Evolutionary conservation across 148 eudicot species (phyloP), one percentile per base, ranked within the genome.

Genomic region (Agrostemma githago): DNA sequence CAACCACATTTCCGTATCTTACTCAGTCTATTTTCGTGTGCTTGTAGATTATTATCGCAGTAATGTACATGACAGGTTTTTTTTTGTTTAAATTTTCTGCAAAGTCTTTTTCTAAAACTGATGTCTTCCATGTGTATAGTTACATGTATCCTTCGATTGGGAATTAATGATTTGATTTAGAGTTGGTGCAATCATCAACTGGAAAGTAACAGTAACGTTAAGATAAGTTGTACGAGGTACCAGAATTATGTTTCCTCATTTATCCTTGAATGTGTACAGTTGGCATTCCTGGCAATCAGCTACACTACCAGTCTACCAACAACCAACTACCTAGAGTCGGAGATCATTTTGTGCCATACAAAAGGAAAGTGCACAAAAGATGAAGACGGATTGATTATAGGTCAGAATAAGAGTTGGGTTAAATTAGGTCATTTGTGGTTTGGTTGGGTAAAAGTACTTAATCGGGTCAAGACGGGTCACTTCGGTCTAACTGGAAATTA

Each of bases 41-140:
- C 42, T 37, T 76, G 79, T 76, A 70, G 17, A 76, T 62, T 76
- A 76, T 62, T 76, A 12, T 76, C 39, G 60, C 66, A 57, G 54
- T 51, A 70, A 10, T 76, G 65, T 69, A 69, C 73, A 46, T 34
- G 11, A 11, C 56, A 51, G 15, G 14, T 12, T 60, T 20, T 70
- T 37, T 37, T 26, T 37, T 37, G 3, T 76, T 12, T 26, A 26
- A 11, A 75, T 14, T 17, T 54, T 40, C 12, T 5, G 43, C 43
- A 6, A 67, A 10, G 15, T 8, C 34, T 67, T 67, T 6, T 67
- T n/a, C 8, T 14, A 5, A 38, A 64, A 64, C 40, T 40, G 39
- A 11, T 37, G 3, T 64, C 42, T 43, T 67, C 71, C 21, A 43
- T 42, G 17, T 67, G 71, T 67, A 67, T 11, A 67, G 71, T 43